These are phyloP conservation scores for Ascochyta pisi DNA, from an alignment of 2,329 filamentous ascomycete species.

Conservation along the genomic window DNA sequence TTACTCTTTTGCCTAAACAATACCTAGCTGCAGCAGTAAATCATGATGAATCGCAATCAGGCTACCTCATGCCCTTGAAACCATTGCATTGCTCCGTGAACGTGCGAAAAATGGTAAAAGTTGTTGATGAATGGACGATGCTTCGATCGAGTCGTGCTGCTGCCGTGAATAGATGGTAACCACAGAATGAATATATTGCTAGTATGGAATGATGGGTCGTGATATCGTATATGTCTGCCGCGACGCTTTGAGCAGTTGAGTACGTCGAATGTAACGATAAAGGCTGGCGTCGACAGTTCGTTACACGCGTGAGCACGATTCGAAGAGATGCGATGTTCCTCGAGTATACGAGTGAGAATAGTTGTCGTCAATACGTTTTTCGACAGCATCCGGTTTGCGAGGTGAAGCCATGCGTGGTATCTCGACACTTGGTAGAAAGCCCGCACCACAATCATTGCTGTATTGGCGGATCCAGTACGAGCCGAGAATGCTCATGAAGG, in stretches of 20 bases:
- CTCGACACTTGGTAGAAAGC: slow-evolving; percentile 26
- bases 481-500: slow-evolving; percentile 12
- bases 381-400: background rate
- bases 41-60: too few species aligned
- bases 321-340: background rate
- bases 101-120: too few species aligned
- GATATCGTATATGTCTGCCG: background rate
- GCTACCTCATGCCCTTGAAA: too few species aligned
- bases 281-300: background rate
- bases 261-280: background rate
- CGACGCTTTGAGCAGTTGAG: background rate
- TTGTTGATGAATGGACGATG: background rate
- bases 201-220: background rate
- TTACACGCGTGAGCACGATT: background rate
- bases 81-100: too few species aligned
- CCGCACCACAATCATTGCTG: slow-evolving; percentile 19
- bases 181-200: background rate
- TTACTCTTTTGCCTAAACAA: too few species aligned
- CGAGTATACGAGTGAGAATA: background rate
- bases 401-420: slow-evolving; percentile 14
- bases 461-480: slow-evolving; percentile 26
- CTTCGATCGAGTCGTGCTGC: background rate
- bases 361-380: background rate
- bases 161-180: background rate
- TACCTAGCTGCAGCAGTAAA: too few species aligned